Percentiles rank a stretch among this genome's conserved stretches.
These are phyloP conservation scores for Ochromonadaceae sp. DNA, from an alignment of 352 stramenopile species.

Conservation along the genomic window DNA sequence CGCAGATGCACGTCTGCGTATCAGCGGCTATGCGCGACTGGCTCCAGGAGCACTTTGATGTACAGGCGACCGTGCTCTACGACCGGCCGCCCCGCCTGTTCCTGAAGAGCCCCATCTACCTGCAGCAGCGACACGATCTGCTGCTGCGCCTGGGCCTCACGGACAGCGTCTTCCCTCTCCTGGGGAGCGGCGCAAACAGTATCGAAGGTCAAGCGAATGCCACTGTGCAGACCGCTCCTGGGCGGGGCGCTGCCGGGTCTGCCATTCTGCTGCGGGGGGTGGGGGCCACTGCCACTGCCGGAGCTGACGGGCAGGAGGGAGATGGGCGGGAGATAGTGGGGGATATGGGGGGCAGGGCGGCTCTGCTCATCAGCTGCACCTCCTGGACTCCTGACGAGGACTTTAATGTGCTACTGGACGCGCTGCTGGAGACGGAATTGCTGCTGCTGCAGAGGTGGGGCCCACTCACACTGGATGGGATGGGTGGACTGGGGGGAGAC, in stretches of 20 bases:
- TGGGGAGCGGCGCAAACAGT: too few species aligned
- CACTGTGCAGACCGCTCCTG: too few species aligned
- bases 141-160: conserved; percentile 48
- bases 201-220: too few species aligned
- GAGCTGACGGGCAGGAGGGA: too few species aligned
- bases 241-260: too few species aligned
- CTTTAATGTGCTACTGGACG: conserved; percentile 87
- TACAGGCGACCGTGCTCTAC: conserved; percentile 68
- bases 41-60: conserved; percentile 67
- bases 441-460: conserved; percentile 14
- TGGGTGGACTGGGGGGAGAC: too few species aligned
- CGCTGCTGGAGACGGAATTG: conserved; percentile 54
- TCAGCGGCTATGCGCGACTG: conserved; percentile 85
- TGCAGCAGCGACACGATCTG: conserved; percentile 69
- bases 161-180: not conserved
- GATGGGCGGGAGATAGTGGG: not conserved
- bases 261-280: too few species aligned
- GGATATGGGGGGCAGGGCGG: conserved; percentile 18
- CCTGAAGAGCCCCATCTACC: conserved; percentile 41
- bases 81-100: conserved; percentile 88
- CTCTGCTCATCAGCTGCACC: conserved; percentile 77
- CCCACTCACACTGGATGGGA: too few species aligned
- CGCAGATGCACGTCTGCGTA: conserved; percentile 88
- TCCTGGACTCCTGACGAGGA: conserved; percentile 98
- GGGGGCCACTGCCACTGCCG: too few species aligned